Conservation (phyloP, 495 filamentous ascomycete species). For the Penicillium alfredii region DNA sequence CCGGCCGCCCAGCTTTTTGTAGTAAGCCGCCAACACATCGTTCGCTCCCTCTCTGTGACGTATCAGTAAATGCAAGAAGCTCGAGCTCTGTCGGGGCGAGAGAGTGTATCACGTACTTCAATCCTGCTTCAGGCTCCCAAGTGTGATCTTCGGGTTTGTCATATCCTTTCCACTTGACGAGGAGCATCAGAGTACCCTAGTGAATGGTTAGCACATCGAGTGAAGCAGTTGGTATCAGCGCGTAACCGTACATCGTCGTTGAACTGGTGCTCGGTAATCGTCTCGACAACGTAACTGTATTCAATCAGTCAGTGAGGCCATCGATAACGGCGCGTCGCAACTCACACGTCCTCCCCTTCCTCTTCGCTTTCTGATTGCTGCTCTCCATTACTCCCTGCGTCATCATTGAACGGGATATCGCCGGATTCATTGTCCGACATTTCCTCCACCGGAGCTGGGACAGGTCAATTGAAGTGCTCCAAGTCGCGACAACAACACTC, state of each 20-base stretch:
- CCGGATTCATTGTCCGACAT: conserved; percentile 44
- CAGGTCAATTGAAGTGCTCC: conserved; percentile 10
- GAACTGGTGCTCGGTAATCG: conserved; percentile 47
- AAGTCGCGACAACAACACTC: conserved; percentile 17
- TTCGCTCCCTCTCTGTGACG: conserved; percentile 41
- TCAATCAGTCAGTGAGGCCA: conserved; percentile 35
- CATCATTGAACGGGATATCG: conserved; percentile 35
- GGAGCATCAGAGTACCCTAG: conserved; percentile 39
- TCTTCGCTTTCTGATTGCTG: conserved; percentile 37
- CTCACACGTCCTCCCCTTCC: conserved; percentile 40
- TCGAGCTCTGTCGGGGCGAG: too few species aligned
- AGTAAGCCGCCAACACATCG: conserved; percentile 53
- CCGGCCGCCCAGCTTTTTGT: conserved; percentile 49
- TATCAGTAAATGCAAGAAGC: conserved; percentile 15
- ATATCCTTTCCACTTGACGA: conserved; percentile 63
- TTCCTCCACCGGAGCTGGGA: conserved; percentile 34
- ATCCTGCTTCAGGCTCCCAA: conserved; percentile 54
- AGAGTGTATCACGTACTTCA: conserved; percentile 39
- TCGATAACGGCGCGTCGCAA: too few species aligned
- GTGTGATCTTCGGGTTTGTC: conserved; percentile 49
- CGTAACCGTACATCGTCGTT: conserved; percentile 24
- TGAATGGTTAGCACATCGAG: conserved; percentile 14
- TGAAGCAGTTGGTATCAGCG: neutral
- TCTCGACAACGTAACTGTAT: conserved; percentile 55
- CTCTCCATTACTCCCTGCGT: conserved; percentile 27